A percentile compares a stretch with the other conserved stretches of the same genome.
phyloP scores from a whole-genome alignment of 2,329 filamentous ascomycete species.

The Xylaria sp. region DNA sequence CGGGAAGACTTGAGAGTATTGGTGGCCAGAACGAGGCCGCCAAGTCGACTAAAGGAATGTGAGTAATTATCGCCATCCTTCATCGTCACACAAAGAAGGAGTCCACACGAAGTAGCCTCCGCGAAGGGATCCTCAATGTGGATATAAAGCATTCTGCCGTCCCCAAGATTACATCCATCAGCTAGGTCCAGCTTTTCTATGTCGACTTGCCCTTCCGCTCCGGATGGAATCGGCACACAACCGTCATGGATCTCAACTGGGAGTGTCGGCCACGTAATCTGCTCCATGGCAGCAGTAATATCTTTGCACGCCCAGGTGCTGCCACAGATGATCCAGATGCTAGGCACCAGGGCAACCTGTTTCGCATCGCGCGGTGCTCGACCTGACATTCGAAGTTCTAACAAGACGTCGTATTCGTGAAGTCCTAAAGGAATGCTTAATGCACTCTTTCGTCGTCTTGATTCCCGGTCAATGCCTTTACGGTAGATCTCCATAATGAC shows the following conservation, averaged over 20 bases:
- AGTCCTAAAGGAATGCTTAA: neutral
- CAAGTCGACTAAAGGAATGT: slow-evolving; percentile 21
- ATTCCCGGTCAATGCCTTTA: slow-evolving; percentile 20
- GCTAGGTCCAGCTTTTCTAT: slow-evolving; percentile 12
- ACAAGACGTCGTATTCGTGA: slow-evolving; percentile 20
- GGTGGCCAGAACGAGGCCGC: slow-evolving; percentile 11
- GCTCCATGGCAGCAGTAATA: slow-evolving; percentile 12
- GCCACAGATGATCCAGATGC: slow-evolving; percentile 19
- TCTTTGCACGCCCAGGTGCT: slow-evolving; percentile 22
- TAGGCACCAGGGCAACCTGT: slow-evolving; percentile 7
- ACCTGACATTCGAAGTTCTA: slow-evolving; percentile 23
- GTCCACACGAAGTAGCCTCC: slow-evolving; percentile 8
- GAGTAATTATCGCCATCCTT: slow-evolving; percentile 17
- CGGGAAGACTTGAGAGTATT: slow-evolving; percentile 20
- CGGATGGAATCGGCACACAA: slow-evolving; percentile 5
- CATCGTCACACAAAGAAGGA: slow-evolving; percentile 17
- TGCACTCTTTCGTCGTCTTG: neutral
- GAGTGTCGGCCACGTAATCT: slow-evolving; percentile 17
- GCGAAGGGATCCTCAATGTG: slow-evolving; percentile 7
- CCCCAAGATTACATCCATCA: slow-evolving; percentile 12
- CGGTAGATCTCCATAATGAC: slow-evolving; percentile 19
- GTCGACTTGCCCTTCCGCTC: slow-evolving; percentile 12
- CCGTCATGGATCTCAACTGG: slow-evolving; percentile 20
- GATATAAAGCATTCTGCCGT: slow-evolving; percentile 13
- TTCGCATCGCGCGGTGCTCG: slow-evolving; percentile 5